These are phyloP conservation scores for Xylaria sp. DNA, from an alignment of 2,329 filamentous ascomycete genomes.

Conservation along the genomic window DNA sequence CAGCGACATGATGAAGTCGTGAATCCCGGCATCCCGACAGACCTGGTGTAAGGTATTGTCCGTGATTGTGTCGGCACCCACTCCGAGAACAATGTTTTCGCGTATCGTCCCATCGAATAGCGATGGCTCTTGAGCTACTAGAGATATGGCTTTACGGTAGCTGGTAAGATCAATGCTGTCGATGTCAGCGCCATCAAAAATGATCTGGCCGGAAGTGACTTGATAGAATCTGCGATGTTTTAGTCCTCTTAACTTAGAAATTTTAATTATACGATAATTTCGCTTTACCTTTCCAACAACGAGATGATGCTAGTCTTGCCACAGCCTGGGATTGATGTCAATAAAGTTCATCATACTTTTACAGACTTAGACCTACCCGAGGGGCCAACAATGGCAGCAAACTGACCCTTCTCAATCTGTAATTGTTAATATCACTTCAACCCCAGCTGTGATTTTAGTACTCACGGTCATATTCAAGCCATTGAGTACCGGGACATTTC, in stretches of 20 bases:
- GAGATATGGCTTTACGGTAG: slow-evolving; percentile 72
- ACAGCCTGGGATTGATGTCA: slow-evolving; percentile 53
- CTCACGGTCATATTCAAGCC: slow-evolving; percentile 66
- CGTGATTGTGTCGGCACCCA: slow-evolving; percentile 63
- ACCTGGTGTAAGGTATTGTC: slow-evolving; percentile 62
- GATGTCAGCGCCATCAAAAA: slow-evolving; percentile 71
- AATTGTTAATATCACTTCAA: background rate
- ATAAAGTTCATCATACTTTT: background rate
- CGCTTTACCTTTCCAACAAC: slow-evolving; percentile 63
- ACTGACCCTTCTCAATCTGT: slow-evolving; percentile 71
- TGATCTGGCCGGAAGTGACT: slow-evolving; percentile 69
- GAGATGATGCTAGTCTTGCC: slow-evolving; percentile 79
- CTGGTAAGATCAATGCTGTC: slow-evolving; percentile 64
- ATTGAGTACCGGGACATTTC: slow-evolving; percentile 66
- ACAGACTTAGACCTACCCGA: slow-evolving; percentile 59
- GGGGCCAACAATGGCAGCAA: slow-evolving; percentile 75
- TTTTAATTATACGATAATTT: background rate
- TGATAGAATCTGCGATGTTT: slow-evolving; percentile 69
- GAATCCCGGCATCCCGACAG: slow-evolving; percentile 71
- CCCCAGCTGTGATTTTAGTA: background rate
- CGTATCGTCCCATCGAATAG: slow-evolving; percentile 70
- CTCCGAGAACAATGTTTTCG: slow-evolving; percentile 75
- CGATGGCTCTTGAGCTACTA: slow-evolving; percentile 79
- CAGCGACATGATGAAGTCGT: slow-evolving; percentile 75
- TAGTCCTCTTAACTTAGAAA: slow-evolving; percentile 1